These are phyloP conservation scores for Globisporangium middletonii DNA, from an alignment of 352 stramenopile species.

Conservation along the genomic window DNA sequence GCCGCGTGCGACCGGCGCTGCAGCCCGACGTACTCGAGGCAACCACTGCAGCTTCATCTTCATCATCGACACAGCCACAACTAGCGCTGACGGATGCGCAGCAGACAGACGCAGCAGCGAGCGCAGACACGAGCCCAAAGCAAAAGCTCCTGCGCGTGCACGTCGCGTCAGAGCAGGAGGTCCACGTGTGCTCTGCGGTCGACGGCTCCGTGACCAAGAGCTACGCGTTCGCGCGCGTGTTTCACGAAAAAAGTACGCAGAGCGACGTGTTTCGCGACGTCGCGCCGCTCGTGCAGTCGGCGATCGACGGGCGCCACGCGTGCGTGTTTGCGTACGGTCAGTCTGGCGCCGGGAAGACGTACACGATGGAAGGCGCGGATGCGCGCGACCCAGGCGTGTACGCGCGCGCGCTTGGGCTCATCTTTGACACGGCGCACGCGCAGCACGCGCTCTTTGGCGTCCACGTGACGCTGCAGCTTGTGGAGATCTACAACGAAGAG, in stretches of 20 bases:
- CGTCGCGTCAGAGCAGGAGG: constrained; percentile 13
- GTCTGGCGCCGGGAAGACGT: constrained; percentile 36
- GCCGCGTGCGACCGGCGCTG: constrained; percentile 57
- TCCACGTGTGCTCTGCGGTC: constrained; percentile 25
- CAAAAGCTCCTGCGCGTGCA: constrained; percentile 17
- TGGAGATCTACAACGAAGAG: constrained; percentile 88
- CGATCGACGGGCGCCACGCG: constrained; percentile 89
- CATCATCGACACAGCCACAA: constrained; percentile 1
- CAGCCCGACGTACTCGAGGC: constrained; percentile 12
- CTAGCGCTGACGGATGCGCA: neutral
- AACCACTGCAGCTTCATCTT: neutral
- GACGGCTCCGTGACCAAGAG: constrained; percentile 58
- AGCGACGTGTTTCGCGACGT: constrained; percentile 91
- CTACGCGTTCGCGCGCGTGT: constrained; percentile 85
- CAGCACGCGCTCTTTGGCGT: constrained; percentile 38
- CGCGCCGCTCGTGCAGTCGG: constrained; percentile 83
- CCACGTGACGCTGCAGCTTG: constrained; percentile 43
- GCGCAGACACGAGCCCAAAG: constrained; percentile 4
- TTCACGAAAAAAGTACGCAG: constrained; percentile 69
- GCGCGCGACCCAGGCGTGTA: constrained; percentile 30
- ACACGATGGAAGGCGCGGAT: constrained; percentile 25
- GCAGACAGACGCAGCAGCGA: neutral
- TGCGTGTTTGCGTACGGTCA: constrained; percentile 97
- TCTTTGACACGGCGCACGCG: constrained; percentile 28
- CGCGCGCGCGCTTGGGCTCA: constrained; percentile 31